These are phyloP conservation scores for Chlamydomonas sphaeroides DNA, from an alignment of 139 green algal species.

Conservation along the genomic window DNA sequence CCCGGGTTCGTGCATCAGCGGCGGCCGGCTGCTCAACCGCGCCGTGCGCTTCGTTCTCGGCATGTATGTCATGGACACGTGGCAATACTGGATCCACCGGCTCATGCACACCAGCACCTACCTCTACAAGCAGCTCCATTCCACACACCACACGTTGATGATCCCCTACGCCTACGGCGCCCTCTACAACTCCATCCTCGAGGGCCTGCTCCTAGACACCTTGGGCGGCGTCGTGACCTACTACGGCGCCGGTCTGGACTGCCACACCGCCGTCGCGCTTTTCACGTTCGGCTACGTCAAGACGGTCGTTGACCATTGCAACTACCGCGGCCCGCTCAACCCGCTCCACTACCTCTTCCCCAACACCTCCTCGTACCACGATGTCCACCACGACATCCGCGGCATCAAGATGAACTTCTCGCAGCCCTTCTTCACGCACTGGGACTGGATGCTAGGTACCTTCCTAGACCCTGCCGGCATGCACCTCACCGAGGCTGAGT, in stretches of 20 bases:
- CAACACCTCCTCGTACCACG: slow-evolving; percentile 73
- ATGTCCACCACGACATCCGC: slow-evolving; percentile 73
- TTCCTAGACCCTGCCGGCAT: slow-evolving; percentile 24
- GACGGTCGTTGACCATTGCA: slow-evolving; percentile 76
- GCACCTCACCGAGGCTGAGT: not conserved
- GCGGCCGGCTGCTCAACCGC: not conserved
- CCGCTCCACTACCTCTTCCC: slow-evolving; percentile 69
- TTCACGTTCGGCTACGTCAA: slow-evolving; percentile 72
- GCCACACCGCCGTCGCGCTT: slow-evolving; percentile 50
- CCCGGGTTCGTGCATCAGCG: not conserved
- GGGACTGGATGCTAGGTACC: slow-evolving; percentile 65
- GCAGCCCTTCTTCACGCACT: slow-evolving; percentile 77
- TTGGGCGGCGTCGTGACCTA: slow-evolving; percentile 65
- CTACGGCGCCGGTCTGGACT: slow-evolving; percentile 59
- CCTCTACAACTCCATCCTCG: slow-evolving; percentile 79
- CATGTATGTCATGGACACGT: slow-evolving; percentile 80
- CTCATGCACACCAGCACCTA: slow-evolving; percentile 67
- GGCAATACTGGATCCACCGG: slow-evolving; percentile 80
- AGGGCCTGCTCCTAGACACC: slow-evolving; percentile 75
- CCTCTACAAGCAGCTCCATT: slow-evolving; percentile 77
- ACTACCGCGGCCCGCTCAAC: slow-evolving; percentile 72
- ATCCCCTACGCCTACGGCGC: slow-evolving; percentile 73
- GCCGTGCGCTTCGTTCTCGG: slow-evolving; percentile 49
- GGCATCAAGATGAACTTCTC: slow-evolving; percentile 76
- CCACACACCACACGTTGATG: slow-evolving; percentile 67